Base-by-base conservation (phyloP, 345 rosid genomes). In the Noccaea caerulescens region DNA sequence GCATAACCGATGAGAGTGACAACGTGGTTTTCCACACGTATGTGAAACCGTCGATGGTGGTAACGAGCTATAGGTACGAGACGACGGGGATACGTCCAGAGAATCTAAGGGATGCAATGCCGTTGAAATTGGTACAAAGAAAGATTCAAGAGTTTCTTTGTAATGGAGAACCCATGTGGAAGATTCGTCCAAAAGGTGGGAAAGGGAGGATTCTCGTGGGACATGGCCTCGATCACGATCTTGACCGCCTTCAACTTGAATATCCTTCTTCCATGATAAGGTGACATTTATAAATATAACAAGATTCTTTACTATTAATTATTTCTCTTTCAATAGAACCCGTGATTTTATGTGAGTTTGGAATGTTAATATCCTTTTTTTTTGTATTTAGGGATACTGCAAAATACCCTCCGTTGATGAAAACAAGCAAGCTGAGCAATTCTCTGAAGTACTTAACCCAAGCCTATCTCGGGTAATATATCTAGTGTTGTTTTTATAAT, bases 361-460 rank as follows among this genome's bases (percentile, higher is more conserved):
- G 18, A 13, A 47, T 30, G 11, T 52, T 39, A 52, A 54, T 44
- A 53, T 44, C 10, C 7, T 39, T 39, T 51, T 42, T 7, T 34
- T 43, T 30, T 43, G 4, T 14, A 23, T 60, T 23, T 54, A 93
- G 98, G 84, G 97, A 93, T 64, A 85, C 89, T 9, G 88, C 97
- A 13, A 81, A 86, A 71, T 89, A 91, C 42, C 97, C 97, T 38
- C 97, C 98, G 5, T 69, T 93, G 75, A 81, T 93, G 98, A 93
- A 91, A 78, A 87, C 98, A 65, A 91, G 92, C 92, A 88, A 87
- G 87, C 97, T 93, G 54, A 88, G 92, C 84, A 87, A 93, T 80
- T 82, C 98, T 49, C 94, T 93, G 66, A 93, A 84, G 75, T 85
- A 91, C 80, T 76, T 93, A 60, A 89, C 96, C 14, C 97, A 83